Base-by-base conservation (phyloP, 2,329 filamentous ascomycete genomes). In the Pseudogymnoascus sp. region DNA sequence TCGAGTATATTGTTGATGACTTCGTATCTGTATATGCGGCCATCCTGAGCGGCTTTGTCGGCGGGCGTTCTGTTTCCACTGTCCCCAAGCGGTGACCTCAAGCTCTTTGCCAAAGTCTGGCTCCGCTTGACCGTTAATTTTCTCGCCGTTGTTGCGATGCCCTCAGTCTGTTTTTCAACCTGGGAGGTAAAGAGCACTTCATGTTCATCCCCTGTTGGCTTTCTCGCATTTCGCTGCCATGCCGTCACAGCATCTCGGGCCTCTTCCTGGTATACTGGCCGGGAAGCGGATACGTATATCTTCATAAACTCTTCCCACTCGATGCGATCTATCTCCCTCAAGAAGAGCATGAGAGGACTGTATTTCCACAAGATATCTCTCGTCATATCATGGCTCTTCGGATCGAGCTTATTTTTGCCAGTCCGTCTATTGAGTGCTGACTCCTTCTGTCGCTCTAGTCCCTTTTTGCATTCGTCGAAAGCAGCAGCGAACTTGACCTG, bases 121-220 rank as follows among this genome's bases (percentile, higher is more conserved):
- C 90, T 94, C 70, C 92, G 84, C 78, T 96, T 96, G 60, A 97
- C 92, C 0, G 93, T 97, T 64, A 97, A 76, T 74, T 96, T 96
- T 64, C 91, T 84, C 8, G 92, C 92, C 6, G 90, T 87, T 39
- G 84, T 85, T 18, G 89, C 82, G 62, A 89, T 83, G 39, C 83
- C 85, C 68, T 95, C 89, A 59, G 90, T 86, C 70, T 97, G 91
- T 71, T 95, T 96, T 70, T 97, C 92, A 30, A 78, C 73, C 69
- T 90, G 87, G 2, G 88, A 83, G 0, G 91, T 94, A 73, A 97
- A 97, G n/a, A 97, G 81, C 1, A 96, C 77, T 61, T 95, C 91
- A 58, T 81, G 78, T 68, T 96, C 91, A 39, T 95, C 91, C 9
- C 87, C 87, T 1, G 82, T 85, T 41, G 85, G 78, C 74, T 91